phyloP scores from a whole-genome alignment of 1,139 yeast genomes.

The Debaryomyces fabryi region DNA sequence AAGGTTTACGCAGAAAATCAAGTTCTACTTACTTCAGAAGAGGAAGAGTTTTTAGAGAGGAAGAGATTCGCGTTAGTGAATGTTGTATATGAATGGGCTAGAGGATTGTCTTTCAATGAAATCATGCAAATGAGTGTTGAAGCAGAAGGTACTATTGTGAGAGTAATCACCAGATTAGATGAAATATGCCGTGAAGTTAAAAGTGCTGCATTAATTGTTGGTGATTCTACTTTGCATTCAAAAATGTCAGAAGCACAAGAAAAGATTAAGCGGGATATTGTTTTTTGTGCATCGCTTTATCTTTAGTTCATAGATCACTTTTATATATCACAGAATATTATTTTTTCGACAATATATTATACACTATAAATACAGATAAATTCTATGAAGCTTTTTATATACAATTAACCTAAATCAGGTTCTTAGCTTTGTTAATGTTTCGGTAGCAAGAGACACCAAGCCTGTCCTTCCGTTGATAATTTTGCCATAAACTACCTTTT shows the following conservation, averaged over 20 bases:
- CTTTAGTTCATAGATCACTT: slow-evolving; percentile 40
- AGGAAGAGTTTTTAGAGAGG: slow-evolving; percentile 78
- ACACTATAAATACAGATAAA: slow-evolving; percentile 6
- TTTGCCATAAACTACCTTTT: slow-evolving; percentile 31
- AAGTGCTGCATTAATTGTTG: slow-evolving; percentile 92
- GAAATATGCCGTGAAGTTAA: slow-evolving; percentile 94
- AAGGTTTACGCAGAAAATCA: slow-evolving; percentile 67
- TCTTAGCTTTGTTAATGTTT: slow-evolving; percentile 11
- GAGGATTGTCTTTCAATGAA: slow-evolving; percentile 88
- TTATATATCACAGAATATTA: background rate
- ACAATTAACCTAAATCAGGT: background rate
- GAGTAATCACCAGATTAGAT: slow-evolving; percentile 92
- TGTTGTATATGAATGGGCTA: slow-evolving; percentile 97
- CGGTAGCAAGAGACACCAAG: slow-evolving; percentile 22
- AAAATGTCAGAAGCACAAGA: slow-evolving; percentile 95
- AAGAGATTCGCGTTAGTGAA: slow-evolving; percentile 89
- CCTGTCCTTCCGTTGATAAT: slow-evolving; percentile 35
- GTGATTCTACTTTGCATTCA: slow-evolving; percentile 83
- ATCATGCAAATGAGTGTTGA: slow-evolving; percentile 87
- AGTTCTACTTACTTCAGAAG: slow-evolving; percentile 80
- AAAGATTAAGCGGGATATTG: slow-evolving; percentile 92
- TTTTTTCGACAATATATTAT: background rate
- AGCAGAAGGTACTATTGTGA: slow-evolving; percentile 97
- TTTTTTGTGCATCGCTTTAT: slow-evolving; percentile 93
- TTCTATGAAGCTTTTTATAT: slow-evolving; percentile 1